These are phyloP conservation scores for Diplogelasinospora grovesii DNA, from an alignment of 495 filamentous ascomycete species.

Conservation along the genomic window DNA sequence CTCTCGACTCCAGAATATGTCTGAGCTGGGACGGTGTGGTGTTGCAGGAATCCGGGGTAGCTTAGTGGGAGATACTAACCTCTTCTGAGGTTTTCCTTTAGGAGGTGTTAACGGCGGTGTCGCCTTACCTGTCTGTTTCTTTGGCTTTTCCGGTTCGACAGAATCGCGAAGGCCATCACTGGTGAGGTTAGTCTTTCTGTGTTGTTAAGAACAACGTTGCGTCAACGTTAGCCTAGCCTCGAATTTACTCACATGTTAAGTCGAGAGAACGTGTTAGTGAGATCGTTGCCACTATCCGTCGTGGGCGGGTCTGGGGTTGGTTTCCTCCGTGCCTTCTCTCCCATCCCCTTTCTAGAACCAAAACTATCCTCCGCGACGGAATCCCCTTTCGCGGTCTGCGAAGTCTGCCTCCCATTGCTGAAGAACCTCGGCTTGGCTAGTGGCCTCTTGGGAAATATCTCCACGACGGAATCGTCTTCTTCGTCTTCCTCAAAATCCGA, in stretches of 20 bases:
- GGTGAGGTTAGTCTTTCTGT: not conserved
- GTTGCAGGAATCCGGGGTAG: slow-evolving; percentile 29
- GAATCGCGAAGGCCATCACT: slow-evolving; percentile 5
- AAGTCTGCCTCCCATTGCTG: not conserved
- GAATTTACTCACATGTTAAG: slow-evolving; percentile 21
- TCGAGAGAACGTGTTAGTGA: slow-evolving; percentile 18
- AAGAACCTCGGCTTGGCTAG: slow-evolving; percentile 5
- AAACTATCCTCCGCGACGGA: no score
- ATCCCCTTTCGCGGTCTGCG: no score
- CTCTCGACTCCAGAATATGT: slow-evolving; percentile 76
- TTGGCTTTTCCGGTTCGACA: not conserved
- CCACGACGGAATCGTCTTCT: slow-evolving; percentile 5
- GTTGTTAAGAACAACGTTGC: no score
- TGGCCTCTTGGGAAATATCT: slow-evolving; percentile 2
- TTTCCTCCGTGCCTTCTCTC: not conserved
- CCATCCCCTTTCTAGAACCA: not conserved
- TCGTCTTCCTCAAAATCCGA: slow-evolving; percentile 13
- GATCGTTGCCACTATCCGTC: slow-evolving; percentile 2
- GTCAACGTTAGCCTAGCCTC: no score
- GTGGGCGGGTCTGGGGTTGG: not conserved
- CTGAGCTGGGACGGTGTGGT: slow-evolving; percentile 57
- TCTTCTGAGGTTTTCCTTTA: slow-evolving; percentile 19
- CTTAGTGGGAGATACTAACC: slow-evolving; percentile 33
- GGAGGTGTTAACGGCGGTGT: slow-evolving; percentile 22
- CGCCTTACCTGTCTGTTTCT: not conserved